Evolutionary conservation across 83 land plant species (phyloP).

Genomic region (Isoetes engelmannii): DNA sequence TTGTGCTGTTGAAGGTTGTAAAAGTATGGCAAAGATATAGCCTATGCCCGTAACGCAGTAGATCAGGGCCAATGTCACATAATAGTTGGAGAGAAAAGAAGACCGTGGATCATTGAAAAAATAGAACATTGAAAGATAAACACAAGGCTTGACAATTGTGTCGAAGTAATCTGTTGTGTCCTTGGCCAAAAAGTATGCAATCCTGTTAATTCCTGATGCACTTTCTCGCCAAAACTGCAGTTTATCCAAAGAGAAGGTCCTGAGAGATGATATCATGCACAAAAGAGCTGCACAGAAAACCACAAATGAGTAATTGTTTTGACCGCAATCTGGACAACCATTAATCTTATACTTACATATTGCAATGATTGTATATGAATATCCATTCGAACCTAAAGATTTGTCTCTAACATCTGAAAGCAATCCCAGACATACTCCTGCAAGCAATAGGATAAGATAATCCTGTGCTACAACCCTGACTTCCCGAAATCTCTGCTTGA

Average conservation of each 20-base stretch:
- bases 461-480: slow-evolving; percentile 72
- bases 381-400: slow-evolving; percentile 65
- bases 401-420: slow-evolving; percentile 65
- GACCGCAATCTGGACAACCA: background rate
- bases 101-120: slow-evolving; percentile 95
- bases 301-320: background rate
- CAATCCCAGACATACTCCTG: slow-evolving; percentile 83
- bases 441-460: slow-evolving; percentile 78
- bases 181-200: slow-evolving; percentile 85
- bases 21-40: slow-evolving; percentile 69
- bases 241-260: slow-evolving; percentile 89
- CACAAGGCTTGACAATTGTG: slow-evolving; percentile 72
- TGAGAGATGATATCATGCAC: slow-evolving; percentile 82
- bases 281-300: slow-evolving; percentile 65
- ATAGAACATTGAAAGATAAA: slow-evolving; percentile 96
- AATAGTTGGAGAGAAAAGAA: slow-evolving; percentile 57
- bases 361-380: slow-evolving; percentile 79
- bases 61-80: slow-evolving; percentile 60
- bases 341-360: slow-evolving; percentile 51
- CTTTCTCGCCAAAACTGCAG: slow-evolving; percentile 95
- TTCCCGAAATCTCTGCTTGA: slow-evolving; percentile 85
- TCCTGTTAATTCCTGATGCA: slow-evolving; percentile 88
- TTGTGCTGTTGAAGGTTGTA: slow-evolving; percentile 78
- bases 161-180: slow-evolving; percentile 85
- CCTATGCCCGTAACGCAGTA: slow-evolving; percentile 94